A percentile compares a stretch with the other conserved stretches of the same genome.
phyloP scores from a whole-genome alignment of 805 yeast species.

The Schizosaccharomyces cryophilus region DNA sequence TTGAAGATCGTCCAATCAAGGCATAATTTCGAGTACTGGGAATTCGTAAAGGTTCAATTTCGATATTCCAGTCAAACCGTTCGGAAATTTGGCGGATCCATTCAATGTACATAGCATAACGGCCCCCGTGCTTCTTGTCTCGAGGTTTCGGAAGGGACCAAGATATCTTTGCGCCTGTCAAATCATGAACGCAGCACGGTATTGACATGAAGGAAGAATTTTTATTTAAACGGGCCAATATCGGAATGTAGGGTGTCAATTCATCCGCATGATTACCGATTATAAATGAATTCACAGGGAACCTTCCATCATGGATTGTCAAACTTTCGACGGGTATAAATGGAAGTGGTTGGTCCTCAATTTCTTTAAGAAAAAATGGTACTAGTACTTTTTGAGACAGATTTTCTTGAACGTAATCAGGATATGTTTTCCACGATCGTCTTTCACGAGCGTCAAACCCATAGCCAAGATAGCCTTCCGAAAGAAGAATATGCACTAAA shows the following conservation, averaged over 20 bases:
- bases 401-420: conserved; percentile 30
- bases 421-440: conserved; percentile 66
- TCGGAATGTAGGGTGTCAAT: conserved; percentile 83
- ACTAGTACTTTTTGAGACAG: conserved; percentile 57
- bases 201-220: conserved; percentile 55
- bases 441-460: conserved; percentile 81
- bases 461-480: conserved; percentile 59
- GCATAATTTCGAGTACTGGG: conserved; percentile 92
- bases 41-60: conserved; percentile 68
- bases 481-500: conserved; percentile 42
- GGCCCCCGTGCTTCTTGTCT: conserved; percentile 9
- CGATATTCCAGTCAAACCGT: conserved; percentile 67
- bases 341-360: background rate
- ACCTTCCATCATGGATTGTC: conserved; percentile 11
- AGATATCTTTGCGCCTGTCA: conserved; percentile 37
- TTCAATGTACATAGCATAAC: conserved; percentile 42
- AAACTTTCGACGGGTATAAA: too few relatives aligned
- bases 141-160: background rate
- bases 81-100: conserved; percentile 66
- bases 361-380: conserved; percentile 22
- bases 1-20: conserved; percentile 31
- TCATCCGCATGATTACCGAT: conserved; percentile 94
- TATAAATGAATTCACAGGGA: conserved; percentile 46
- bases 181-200: conserved; percentile 83
- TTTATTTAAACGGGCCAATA: conserved; percentile 21